Percentiles rank a stretch among this genome's conserved stretches.
phyloP scores from a whole-genome alignment of 2,329 filamentous ascomycete genomes.

The Penicillium digitatum region DNA sequence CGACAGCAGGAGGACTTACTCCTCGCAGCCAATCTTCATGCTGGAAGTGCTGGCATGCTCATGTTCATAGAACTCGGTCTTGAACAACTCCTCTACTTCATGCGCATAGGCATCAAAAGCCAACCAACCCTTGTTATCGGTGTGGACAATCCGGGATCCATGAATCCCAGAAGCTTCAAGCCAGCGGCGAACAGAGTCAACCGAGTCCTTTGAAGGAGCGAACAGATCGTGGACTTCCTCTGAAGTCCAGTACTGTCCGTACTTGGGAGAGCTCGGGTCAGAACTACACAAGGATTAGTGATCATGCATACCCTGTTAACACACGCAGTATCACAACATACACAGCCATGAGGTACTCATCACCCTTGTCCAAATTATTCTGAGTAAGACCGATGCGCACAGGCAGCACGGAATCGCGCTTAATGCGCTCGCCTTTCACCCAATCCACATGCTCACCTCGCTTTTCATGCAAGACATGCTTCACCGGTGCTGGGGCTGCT shows the following conservation, averaged over 20 bases:
- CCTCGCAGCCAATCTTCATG: constrained; percentile 35
- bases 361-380: constrained; percentile 44
- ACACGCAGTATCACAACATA: constrained; percentile 11
- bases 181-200: constrained; percentile 53
- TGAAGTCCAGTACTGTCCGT: constrained; percentile 43
- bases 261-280: constrained; percentile 41
- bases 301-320: not conserved
- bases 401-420: constrained; percentile 37
- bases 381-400: constrained; percentile 49
- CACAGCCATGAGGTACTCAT: constrained; percentile 45
- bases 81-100: constrained; percentile 53
- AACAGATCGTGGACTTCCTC: constrained; percentile 45
- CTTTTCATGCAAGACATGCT: constrained; percentile 46
- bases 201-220: constrained; percentile 42
- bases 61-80: constrained; percentile 53
- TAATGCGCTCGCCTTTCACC: constrained; percentile 38
- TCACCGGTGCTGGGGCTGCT: constrained; percentile 27
- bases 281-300: constrained; percentile 27
- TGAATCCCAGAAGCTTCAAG: constrained; percentile 52
- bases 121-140: constrained; percentile 53
- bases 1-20: constrained; percentile 31
- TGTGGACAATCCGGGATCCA: constrained; percentile 47
- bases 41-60: constrained; percentile 35
- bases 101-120: constrained; percentile 53
- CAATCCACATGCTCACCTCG: constrained; percentile 36